phyloP scores from a whole-genome alignment of 805 yeast genomes.

The Lipomyces starkeyi region DNA sequence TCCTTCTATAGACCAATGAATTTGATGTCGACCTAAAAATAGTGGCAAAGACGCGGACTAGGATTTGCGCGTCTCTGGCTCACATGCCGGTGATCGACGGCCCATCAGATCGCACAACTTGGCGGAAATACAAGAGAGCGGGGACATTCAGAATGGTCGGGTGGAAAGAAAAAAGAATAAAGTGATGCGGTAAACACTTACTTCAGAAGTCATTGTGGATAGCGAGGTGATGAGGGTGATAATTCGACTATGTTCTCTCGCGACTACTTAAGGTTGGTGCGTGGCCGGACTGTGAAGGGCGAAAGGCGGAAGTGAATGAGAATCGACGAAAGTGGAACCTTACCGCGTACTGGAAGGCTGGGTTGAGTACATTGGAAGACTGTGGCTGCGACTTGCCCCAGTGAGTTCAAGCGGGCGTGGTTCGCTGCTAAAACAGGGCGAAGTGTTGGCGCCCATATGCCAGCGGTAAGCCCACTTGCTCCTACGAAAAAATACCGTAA shows the following conservation, averaged over 20 bases:
- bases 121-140: neutral
- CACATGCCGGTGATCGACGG: neutral
- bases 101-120: neutral
- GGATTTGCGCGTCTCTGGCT: neutral
- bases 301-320: neutral
- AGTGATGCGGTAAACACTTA: neutral
- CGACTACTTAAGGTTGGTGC: neutral
- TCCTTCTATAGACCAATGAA: too few species aligned
- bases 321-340: neutral
- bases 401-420: neutral
- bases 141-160: neutral
- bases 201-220: slow-evolving; percentile 8
- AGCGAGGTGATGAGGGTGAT: neutral
- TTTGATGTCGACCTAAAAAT: neutral
- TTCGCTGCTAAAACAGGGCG: neutral
- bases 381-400: neutral
- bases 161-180: neutral
- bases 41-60: neutral
- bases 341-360: neutral
- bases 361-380: neutral
- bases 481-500: too few species aligned
- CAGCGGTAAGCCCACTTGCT: too few species aligned
- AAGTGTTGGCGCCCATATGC: neutral
- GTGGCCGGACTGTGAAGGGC: neutral
- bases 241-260: neutral